A percentile compares a stretch with the other conserved stretches of the same genome.
phyloP scores from a whole-genome alignment of 1,284 basidiomycete genomes.

The Serendipita sp. region DNA sequence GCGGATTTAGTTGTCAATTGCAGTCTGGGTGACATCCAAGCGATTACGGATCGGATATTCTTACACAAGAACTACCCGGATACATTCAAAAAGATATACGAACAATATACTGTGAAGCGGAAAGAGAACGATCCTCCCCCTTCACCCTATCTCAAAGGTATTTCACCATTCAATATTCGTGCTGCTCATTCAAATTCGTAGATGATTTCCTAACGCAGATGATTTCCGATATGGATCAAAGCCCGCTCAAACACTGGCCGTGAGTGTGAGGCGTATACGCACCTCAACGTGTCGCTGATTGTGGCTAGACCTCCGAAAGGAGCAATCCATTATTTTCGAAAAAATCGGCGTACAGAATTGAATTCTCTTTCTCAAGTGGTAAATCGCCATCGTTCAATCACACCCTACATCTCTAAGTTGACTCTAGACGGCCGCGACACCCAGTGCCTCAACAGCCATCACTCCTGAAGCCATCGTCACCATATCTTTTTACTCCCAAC shows the following conservation, averaged over 20 bases:
- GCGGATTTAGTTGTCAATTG: background rate
- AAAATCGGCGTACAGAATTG: background rate
- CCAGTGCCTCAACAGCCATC: background rate
- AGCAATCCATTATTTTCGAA: background rate
- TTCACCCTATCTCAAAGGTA: background rate
- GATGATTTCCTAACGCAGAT: background rate
- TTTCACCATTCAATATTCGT: background rate
- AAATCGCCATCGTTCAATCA: background rate
- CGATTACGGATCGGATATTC: background rate
- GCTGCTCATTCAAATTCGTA: too few species aligned
- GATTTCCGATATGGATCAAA: background rate
- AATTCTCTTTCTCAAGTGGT: background rate
- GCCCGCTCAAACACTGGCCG: constrained; percentile 4
- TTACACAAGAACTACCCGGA: background rate
- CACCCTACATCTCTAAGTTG: background rate
- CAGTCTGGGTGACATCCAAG: background rate
- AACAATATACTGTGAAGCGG: background rate
- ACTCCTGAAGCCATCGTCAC: background rate
- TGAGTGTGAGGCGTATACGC: background rate
- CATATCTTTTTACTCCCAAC: constrained; percentile 1
- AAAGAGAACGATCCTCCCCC: background rate
- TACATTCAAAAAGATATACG: background rate
- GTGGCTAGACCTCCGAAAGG: background rate
- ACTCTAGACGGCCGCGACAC: background rate
- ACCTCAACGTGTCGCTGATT: background rate